phyloP scores from a whole-genome alignment of 106 monocot genomes.

The Dendrobium chrysotoxum region DNA sequence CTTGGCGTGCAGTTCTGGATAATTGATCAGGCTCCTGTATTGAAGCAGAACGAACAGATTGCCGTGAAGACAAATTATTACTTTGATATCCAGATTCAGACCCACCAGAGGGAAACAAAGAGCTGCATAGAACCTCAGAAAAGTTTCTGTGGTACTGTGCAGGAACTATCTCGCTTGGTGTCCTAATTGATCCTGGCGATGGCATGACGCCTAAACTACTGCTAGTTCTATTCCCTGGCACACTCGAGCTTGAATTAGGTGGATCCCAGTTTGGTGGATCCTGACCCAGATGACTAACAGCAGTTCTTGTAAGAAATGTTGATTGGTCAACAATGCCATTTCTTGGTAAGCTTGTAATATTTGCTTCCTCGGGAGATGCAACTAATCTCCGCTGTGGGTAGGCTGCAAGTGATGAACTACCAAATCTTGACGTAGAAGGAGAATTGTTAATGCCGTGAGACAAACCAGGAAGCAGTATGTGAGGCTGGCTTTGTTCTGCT shows the following conservation, averaged over 20 bases:
- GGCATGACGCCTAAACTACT: constrained; percentile 26
- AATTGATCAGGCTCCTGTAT: constrained; percentile 23
- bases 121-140: constrained; percentile 23
- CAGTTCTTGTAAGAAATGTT: constrained; percentile 19
- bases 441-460: constrained; percentile 8
- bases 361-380: constrained; percentile 23
- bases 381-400: constrained; percentile 23
- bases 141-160: constrained; percentile 24
- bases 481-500: constrained; percentile 31
- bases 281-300: constrained; percentile 26
- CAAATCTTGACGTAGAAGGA: constrained; percentile 22
- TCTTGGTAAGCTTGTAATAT: constrained; percentile 17
- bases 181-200: constrained; percentile 23
- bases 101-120: constrained; percentile 14
- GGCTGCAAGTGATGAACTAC: constrained; percentile 25
- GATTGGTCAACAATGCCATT: constrained; percentile 10
- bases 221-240: constrained; percentile 26
- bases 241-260: constrained; percentile 17
- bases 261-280: constrained; percentile 41
- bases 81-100: constrained; percentile 27
- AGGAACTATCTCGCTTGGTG: constrained; percentile 27
- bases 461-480: constrained; percentile 17
- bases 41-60: constrained; percentile 21
- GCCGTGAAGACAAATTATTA: constrained; percentile 26
- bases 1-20: constrained; percentile 13